Evolutionary conservation across 768 basidiomycete genomes (phyloP).

Genomic region (Phanerochaete sordida): DNA sequence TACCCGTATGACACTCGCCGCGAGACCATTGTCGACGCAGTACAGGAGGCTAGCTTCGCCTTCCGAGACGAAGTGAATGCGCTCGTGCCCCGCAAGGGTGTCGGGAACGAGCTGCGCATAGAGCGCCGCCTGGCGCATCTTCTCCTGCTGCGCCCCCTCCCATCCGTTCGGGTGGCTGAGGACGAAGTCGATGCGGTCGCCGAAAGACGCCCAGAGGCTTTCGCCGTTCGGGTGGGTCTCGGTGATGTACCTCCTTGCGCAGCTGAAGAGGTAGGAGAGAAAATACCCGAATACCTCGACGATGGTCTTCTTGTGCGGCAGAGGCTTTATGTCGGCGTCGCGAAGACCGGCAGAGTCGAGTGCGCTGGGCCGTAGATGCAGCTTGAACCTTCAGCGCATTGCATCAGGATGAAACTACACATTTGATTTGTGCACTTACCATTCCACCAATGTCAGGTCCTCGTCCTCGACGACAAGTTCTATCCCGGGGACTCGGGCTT

Average conservation of each 20-base stretch:
- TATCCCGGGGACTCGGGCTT: conserved; percentile 38
- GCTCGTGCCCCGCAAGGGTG: conserved; percentile 33
- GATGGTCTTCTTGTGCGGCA: neutral
- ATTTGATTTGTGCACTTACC: conserved; percentile 6
- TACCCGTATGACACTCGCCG: conserved; percentile 2
- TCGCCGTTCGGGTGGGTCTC: conserved; percentile 37
- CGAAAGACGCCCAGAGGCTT: conserved; percentile 42
- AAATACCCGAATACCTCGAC: conserved; percentile 10
- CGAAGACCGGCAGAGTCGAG: neutral
- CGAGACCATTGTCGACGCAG: conserved; percentile 40
- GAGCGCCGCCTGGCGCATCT: conserved; percentile 52
- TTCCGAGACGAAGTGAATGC: conserved; percentile 55
- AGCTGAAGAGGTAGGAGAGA: conserved; percentile 4
- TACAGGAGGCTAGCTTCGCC: conserved; percentile 62
- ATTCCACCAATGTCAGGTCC: conserved; percentile 17
- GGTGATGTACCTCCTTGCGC: conserved; percentile 4
- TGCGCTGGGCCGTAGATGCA: conserved; percentile 1
- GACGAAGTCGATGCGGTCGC: conserved; percentile 44
- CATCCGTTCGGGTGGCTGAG: conserved; percentile 65
- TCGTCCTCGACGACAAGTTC: conserved; percentile 38
- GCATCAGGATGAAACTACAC: neutral
- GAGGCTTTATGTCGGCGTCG: neutral
- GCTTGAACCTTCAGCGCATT: conserved; percentile 1
- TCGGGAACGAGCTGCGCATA: conserved; percentile 48
- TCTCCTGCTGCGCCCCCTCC: conserved; percentile 55